Evolutionary conservation across 1,139 yeast species (phyloP).

Genomic region (Fermentozyma sake): DNA sequence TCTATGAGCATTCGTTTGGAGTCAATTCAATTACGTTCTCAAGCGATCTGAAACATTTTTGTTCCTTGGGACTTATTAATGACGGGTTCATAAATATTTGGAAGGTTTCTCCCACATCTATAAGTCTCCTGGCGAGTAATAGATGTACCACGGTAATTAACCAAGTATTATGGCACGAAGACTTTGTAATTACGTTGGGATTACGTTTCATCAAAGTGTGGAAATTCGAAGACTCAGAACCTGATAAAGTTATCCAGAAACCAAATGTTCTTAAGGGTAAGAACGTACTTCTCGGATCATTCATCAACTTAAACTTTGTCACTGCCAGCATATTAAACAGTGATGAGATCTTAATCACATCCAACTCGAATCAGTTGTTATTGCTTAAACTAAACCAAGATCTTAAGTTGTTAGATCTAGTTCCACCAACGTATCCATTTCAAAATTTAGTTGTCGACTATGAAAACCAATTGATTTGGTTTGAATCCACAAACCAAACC

Average conservation of each 20-base stretch:
- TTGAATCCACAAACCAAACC: conserved; percentile 3
- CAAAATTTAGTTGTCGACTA: conserved; percentile 19
- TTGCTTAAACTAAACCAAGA: conserved; percentile 24
- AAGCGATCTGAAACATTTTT: conserved; percentile 49
- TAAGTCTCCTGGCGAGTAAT: conserved; percentile 42
- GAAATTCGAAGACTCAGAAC: conserved; percentile 30
- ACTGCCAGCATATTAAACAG: conserved; percentile 28
- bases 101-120: conserved; percentile 29
- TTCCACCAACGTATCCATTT: conserved; percentile 14
- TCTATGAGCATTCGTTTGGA: conserved; percentile 64
- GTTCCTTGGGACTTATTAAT: conserved; percentile 58
- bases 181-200: conserved; percentile 50
- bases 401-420: conserved; percentile 17
- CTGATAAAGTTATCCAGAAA: conserved; percentile 3
- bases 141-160: conserved; percentile 57
- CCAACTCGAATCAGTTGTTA: conserved; percentile 40
- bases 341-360: conserved; percentile 39
- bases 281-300: conserved; percentile 50
- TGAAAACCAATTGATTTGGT: conserved; percentile 13
- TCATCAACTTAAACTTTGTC: conserved; percentile 45
- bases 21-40: conserved; percentile 52
- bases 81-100: conserved; percentile 66
- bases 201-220: conserved; percentile 57
- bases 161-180: conserved; percentile 54
- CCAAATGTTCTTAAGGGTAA: conserved; percentile 46